A percentile compares a stretch with the other conserved stretches of the same genome.
phyloP scores from a whole-genome alignment of 306 rosid species.

The Begonia masoniana region DNA sequence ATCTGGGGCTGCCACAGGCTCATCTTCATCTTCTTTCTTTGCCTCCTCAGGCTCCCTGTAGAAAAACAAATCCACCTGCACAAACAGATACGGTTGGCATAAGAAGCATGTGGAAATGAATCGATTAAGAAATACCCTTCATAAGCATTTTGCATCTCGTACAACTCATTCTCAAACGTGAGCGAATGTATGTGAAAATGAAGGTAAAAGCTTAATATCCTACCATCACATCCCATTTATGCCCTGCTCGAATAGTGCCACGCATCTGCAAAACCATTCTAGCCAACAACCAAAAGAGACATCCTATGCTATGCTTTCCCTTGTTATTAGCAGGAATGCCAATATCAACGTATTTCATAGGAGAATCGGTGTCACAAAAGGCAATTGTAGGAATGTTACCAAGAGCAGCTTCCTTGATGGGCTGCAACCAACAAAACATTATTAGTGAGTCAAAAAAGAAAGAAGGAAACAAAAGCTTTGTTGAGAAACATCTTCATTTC shows the following conservation, averaged over 20 bases:
- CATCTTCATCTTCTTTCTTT: slow-evolving; percentile 52
- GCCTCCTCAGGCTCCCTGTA: slow-evolving; percentile 79
- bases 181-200: not conserved
- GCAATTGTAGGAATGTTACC: slow-evolving; percentile 74
- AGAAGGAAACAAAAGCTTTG: too few species aligned
- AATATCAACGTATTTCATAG: slow-evolving; percentile 63
- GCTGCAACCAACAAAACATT: slow-evolving; percentile 28
- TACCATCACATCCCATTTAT: slow-evolving; percentile 83
- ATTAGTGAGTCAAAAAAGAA: too few species aligned
- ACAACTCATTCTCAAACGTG: not conserved
- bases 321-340: slow-evolving; percentile 80
- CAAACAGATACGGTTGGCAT: not conserved
- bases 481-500: too few species aligned
- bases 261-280: slow-evolving; percentile 86
- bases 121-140: too few species aligned
- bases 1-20: slow-evolving; percentile 23
- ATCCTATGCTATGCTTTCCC: slow-evolving; percentile 73
- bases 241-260: slow-evolving; percentile 48
- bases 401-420: slow-evolving; percentile 74
- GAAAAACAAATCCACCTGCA: slow-evolving; percentile 72
- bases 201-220: not conserved
- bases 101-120: too few species aligned
- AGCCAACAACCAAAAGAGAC: slow-evolving; percentile 66
- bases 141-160: too few species aligned
- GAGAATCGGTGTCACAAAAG: slow-evolving; percentile 73